Percentiles rank a stretch among this genome's conserved stretches.
These are phyloP conservation scores for Eimeria praecox DNA, from an alignment of 169 alveolate species.

Conservation along the genomic window DNA sequence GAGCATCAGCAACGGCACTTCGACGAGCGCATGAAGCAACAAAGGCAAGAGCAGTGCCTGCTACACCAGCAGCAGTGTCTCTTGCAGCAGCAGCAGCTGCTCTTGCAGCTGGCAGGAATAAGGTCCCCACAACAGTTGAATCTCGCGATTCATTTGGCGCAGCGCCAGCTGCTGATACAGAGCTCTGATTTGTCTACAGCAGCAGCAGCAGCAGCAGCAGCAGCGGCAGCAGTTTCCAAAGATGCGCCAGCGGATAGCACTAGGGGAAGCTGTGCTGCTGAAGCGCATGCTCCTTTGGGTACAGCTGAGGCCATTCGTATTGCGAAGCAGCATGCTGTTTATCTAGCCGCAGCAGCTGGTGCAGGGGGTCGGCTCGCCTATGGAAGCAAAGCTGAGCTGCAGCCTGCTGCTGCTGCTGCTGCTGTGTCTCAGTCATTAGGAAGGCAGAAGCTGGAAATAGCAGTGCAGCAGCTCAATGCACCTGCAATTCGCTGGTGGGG, in stretches of 20 bases:
- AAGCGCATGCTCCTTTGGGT: background rate
- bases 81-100: constrained; percentile 46
- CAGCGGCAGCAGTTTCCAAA: background rate
- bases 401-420: constrained; percentile 38
- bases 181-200: background rate
- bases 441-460: constrained; percentile 4
- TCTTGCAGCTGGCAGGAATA: constrained; percentile 16
- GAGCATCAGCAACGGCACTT: constrained; percentile 20
- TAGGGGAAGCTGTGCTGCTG: background rate
- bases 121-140: constrained; percentile 20
- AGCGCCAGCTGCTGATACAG: constrained; percentile 59
- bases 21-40: background rate
- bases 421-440: constrained; percentile 16
- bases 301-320: constrained; percentile 39
- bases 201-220: constrained; percentile 27
- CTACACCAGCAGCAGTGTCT: constrained; percentile 52
- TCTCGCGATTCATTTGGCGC: constrained; percentile 32
- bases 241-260: background rate
- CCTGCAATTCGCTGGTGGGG: constrained; percentile 43
- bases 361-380: constrained; percentile 3
- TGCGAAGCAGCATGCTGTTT: constrained; percentile 70
- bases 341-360: constrained; percentile 27
- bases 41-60: background rate
- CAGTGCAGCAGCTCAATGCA: constrained; percentile 34
- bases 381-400: background rate